These are phyloP conservation scores for Aspergillus alliaceus DNA, from an alignment of 2,329 filamentous ascomycete species.

Conservation along the genomic window DNA sequence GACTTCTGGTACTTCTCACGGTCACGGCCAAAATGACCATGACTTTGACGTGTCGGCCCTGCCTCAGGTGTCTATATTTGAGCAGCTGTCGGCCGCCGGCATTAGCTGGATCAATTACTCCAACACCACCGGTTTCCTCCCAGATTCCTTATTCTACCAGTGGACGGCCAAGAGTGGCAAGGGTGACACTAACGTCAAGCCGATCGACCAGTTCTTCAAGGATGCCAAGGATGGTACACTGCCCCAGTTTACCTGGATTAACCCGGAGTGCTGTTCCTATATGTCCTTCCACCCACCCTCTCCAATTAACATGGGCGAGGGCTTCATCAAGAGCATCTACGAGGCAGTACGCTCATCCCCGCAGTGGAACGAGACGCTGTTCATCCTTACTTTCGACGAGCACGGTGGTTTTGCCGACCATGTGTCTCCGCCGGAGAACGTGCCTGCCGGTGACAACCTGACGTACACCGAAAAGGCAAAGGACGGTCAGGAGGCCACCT, in stretches of 20 bases:
- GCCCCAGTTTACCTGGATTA: conserved; percentile 50
- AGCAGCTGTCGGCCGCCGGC: conserved; percentile 41
- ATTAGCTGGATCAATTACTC: conserved; percentile 51
- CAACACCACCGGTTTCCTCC: conserved; percentile 44
- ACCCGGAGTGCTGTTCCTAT: conserved; percentile 52
- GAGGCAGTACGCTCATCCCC: conserved; percentile 45
- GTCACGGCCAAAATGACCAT: conserved; percentile 39
- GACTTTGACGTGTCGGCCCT: conserved; percentile 35
- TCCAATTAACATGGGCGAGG: conserved; percentile 46
- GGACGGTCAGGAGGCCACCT: conserved; percentile 37
- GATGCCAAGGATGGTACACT: conserved; percentile 48
- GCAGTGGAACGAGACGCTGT: conserved; percentile 50
- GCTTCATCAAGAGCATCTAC: conserved; percentile 49
- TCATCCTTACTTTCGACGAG: conserved; percentile 51
- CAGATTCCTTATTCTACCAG: conserved; percentile 46
- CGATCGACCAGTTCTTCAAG: conserved; percentile 44
- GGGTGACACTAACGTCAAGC: conserved; percentile 34
- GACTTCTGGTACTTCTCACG: conserved; percentile 42
- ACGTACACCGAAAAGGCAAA: conserved; percentile 34
- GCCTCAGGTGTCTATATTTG: conserved; percentile 42
- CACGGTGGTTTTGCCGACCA: conserved; percentile 52
- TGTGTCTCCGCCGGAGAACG: conserved; percentile 41
- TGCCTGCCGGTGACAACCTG: conserved; percentile 40
- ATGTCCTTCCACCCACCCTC: conserved; percentile 50
- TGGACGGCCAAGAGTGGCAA: conserved; percentile 42